Percentiles rank a stretch among this genome's conserved stretches.
Evolutionary conservation across 2,329 filamentous ascomycete genomes (phyloP).

Genomic region (Paraconiothyrium sp.): DNA sequence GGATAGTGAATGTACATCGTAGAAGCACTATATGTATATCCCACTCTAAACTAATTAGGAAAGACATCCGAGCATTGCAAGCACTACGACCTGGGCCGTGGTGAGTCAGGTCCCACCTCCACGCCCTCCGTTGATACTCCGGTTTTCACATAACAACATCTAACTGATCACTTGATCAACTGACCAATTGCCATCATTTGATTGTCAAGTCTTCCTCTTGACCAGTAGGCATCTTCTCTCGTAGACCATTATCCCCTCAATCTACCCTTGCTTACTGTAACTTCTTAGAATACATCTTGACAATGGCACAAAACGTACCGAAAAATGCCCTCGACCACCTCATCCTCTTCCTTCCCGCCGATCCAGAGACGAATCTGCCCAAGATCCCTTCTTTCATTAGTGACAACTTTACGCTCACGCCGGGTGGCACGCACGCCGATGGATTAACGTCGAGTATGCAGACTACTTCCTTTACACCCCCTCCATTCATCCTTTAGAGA

Average conservation of each 20-base stretch:
- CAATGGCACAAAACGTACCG: not conserved
- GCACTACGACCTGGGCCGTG: not conserved
- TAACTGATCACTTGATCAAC: not conserved
- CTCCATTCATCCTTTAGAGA: not conserved
- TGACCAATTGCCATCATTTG: too few species aligned
- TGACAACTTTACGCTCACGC: conserved; percentile 65
- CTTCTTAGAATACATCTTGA: not conserved
- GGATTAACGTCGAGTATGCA: conserved; percentile 62
- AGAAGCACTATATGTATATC: not conserved
- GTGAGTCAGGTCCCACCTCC: not conserved
- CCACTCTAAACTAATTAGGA: not conserved
- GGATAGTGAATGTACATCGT: not conserved
- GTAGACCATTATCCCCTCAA: too few species aligned
- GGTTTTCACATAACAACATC: not conserved
- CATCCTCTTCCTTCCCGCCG: conserved; percentile 69
- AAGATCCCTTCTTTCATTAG: conserved; percentile 58
- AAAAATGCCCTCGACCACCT: conserved; percentile 66
- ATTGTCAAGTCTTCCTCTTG: not conserved
- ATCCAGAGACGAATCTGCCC: conserved; percentile 56
- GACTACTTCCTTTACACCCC: not conserved
- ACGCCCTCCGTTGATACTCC: not conserved
- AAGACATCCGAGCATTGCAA: conserved; percentile 1
- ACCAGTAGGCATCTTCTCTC: not conserved
- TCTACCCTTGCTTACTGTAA: not conserved
- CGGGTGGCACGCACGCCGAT: conserved; percentile 70